A percentile compares a stretch with the other conserved stretches of the same genome.
phyloP scores from a whole-genome alignment of 2,329 filamentous ascomycete species.

The Alternaria infectoria region DNA sequence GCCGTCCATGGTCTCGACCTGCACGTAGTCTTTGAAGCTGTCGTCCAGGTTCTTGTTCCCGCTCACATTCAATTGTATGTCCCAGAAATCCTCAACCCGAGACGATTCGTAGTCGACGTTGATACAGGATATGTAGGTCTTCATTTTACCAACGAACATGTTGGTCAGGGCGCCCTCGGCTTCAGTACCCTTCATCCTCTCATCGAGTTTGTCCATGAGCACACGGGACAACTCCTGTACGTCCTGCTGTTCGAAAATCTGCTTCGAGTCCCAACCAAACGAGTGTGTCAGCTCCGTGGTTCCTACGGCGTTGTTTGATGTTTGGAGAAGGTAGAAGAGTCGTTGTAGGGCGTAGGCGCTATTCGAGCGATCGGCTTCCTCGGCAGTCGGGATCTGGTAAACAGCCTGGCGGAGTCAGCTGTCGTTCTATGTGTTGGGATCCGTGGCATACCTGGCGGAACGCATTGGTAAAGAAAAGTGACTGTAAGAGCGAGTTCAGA shows the following conservation, averaged over 20 bases:
- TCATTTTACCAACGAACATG: slow-evolving; percentile 96
- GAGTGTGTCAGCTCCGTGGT: slow-evolving; percentile 95
- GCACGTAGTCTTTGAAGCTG: slow-evolving; percentile 94
- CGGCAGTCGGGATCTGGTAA: slow-evolving; percentile 93
- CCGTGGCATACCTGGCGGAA: slow-evolving; percentile 77
- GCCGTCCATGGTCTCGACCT: slow-evolving; percentile 94
- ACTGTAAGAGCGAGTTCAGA: slow-evolving; percentile 57
- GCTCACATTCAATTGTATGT: slow-evolving; percentile 95
- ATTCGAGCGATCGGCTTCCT: slow-evolving; percentile 80
- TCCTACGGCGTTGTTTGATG: slow-evolving; percentile 79
- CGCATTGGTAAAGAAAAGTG: slow-evolving; percentile 68
- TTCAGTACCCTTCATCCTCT: slow-evolving; percentile 96
- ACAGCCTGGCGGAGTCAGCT: slow-evolving; percentile 69
- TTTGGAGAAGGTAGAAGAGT: slow-evolving; percentile 94
- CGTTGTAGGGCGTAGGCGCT: slow-evolving; percentile 93
- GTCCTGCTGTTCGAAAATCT: slow-evolving; percentile 98
- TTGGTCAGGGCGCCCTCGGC: slow-evolving; percentile 87
- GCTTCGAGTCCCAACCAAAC: slow-evolving; percentile 96
- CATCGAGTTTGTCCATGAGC: slow-evolving; percentile 95
- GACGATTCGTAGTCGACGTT: slow-evolving; percentile 98
- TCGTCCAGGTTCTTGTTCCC: slow-evolving; percentile 92
- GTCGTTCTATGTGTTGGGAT: neutral
- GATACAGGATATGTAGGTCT: slow-evolving; percentile 98
- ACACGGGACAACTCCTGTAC: slow-evolving; percentile 96
- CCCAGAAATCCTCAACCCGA: slow-evolving; percentile 96